Evolutionary conservation across 2,329 filamentous ascomycete genomes (phyloP).

Genomic region (Leptodontidium sp.): DNA sequence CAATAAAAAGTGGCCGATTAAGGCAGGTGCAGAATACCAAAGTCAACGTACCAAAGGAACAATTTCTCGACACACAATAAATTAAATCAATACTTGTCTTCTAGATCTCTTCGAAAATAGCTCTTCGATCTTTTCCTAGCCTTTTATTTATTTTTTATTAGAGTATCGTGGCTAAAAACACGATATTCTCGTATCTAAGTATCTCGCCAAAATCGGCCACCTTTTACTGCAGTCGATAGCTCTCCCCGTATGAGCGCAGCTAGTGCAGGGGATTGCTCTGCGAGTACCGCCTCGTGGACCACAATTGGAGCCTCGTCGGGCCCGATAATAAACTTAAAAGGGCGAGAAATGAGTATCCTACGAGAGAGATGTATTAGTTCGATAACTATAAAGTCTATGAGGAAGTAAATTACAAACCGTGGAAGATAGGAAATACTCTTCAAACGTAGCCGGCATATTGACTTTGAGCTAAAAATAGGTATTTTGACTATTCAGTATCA

Average conservation of each 20-base stretch:
- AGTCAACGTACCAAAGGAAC: too few relatives aligned
- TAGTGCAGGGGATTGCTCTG: slow-evolving; percentile 30
- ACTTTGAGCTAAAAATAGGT: slow-evolving; percentile 27
- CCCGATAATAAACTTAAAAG: slow-evolving; percentile 33
- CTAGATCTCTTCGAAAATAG: too few relatives aligned
- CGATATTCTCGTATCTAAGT: too few relatives aligned
- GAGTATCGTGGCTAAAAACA: too few relatives aligned
- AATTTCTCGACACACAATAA: too few relatives aligned
- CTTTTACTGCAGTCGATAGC: background rate
- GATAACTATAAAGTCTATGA: slow-evolving; percentile 20
- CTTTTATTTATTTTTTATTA: too few relatives aligned
- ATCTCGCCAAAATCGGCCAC: too few relatives aligned
- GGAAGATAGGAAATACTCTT: slow-evolving; percentile 23
- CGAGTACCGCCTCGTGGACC: slow-evolving; percentile 31
- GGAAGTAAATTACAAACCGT: slow-evolving; percentile 12
- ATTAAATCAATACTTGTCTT: too few relatives aligned
- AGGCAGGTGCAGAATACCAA: too few relatives aligned
- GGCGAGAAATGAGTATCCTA: slow-evolving; percentile 32
- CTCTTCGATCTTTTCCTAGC: too few relatives aligned
- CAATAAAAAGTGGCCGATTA: too few relatives aligned
- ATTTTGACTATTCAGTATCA: slow-evolving; percentile 26
- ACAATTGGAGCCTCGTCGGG: slow-evolving; percentile 30
- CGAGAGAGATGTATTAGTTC: slow-evolving; percentile 24
- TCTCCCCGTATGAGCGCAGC: slow-evolving; percentile 27
- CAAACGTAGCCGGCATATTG: slow-evolving; percentile 23